A percentile compares a stretch with the other conserved stretches of the same genome.
phyloP scores from a whole-genome alignment of 2,329 filamentous ascomycete species.

The Aspergillaceae sp. region DNA sequence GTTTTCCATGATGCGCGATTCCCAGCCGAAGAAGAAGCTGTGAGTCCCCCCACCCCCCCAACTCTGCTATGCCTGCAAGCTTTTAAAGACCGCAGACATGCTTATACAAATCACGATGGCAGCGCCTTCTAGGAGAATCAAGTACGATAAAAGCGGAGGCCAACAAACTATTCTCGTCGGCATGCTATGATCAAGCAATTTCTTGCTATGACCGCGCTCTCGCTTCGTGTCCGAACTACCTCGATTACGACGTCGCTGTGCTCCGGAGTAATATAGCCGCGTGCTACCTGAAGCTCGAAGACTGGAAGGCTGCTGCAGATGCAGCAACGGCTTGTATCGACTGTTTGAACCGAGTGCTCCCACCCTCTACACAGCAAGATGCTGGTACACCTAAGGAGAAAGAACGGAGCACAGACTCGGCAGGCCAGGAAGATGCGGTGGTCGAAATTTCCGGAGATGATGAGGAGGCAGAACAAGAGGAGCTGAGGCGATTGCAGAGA shows the following conservation, averaged over 20 bases:
- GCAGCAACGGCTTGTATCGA: slow-evolving; percentile 66
- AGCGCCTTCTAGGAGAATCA: slow-evolving; percentile 63
- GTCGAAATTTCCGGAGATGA: slow-evolving; percentile 43
- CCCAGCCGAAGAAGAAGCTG: slow-evolving; percentile 40
- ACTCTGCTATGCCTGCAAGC: not conserved
- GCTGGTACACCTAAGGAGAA: slow-evolving; percentile 4
- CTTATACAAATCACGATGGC: slow-evolving; percentile 2
- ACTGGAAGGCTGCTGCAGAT: slow-evolving; percentile 76
- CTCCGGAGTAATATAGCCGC: slow-evolving; percentile 82
- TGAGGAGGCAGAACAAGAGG: slow-evolving; percentile 32
- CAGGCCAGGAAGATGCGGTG: slow-evolving; percentile 24
- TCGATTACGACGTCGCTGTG: slow-evolving; percentile 81
- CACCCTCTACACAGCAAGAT: slow-evolving; percentile 25
- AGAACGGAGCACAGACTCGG: slow-evolving; percentile 5
- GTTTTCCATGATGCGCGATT: slow-evolving; percentile 38
- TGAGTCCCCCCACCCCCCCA: slow-evolving; percentile 15
- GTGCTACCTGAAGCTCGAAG: slow-evolving; percentile 72
- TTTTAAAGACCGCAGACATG: slow-evolving; percentile 4
- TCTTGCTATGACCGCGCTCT: slow-evolving; percentile 75
- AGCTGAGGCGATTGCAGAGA: slow-evolving; percentile 35
- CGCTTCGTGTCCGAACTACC: slow-evolving; percentile 68
- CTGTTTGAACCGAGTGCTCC: slow-evolving; percentile 56
- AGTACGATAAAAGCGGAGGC: slow-evolving; percentile 65
- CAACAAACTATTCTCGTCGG: slow-evolving; percentile 67
- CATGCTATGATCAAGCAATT: slow-evolving; percentile 68